These are phyloP conservation scores for Trichoderma endophyticum DNA, from an alignment of 2,329 filamentous ascomycete species.

Conservation along the genomic window DNA sequence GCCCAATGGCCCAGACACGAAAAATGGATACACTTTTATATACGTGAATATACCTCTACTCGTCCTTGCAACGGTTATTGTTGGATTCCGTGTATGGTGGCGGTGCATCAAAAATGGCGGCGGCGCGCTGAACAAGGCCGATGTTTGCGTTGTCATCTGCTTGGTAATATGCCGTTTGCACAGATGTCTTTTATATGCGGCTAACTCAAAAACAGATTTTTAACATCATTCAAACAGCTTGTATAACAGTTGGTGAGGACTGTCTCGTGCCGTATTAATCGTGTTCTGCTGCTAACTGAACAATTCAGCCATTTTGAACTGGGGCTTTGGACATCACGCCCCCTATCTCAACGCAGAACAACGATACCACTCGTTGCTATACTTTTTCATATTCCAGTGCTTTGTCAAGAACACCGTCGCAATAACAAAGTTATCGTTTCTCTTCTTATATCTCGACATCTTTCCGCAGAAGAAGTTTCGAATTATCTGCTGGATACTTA, in stretches of 20 bases:
- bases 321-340: slow-evolving; percentile 11
- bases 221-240: neutral
- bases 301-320: neutral
- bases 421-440: slow-evolving; percentile 6
- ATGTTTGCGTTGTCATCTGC: slow-evolving; percentile 10
- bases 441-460: slow-evolving; percentile 12
- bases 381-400: slow-evolving; percentile 12
- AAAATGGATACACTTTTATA: slow-evolving; percentile 1
- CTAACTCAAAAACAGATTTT: neutral
- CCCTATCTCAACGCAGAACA: slow-evolving; percentile 1
- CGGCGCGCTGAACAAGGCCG: neutral
- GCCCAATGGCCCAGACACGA: slow-evolving; percentile 2
- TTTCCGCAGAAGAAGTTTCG: slow-evolving; percentile 2
- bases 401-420: slow-evolving; percentile 12
- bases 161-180: neutral
- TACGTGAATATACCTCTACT: slow-evolving; percentile 13
- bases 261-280: neutral
- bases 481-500: slow-evolving; percentile 1
- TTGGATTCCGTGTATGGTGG: slow-evolving; percentile 14
- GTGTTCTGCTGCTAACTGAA: neutral
- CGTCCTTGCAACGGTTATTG: neutral
- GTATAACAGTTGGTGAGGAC: neutral
- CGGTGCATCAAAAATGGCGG: neutral
- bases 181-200: neutral
- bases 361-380: slow-evolving; percentile 11